Evolutionary conservation across 2,329 filamentous ascomycete species (phyloP), one percentile per base, ranked within the genome.

Genomic region (Apiospora malaysiana): DNA sequence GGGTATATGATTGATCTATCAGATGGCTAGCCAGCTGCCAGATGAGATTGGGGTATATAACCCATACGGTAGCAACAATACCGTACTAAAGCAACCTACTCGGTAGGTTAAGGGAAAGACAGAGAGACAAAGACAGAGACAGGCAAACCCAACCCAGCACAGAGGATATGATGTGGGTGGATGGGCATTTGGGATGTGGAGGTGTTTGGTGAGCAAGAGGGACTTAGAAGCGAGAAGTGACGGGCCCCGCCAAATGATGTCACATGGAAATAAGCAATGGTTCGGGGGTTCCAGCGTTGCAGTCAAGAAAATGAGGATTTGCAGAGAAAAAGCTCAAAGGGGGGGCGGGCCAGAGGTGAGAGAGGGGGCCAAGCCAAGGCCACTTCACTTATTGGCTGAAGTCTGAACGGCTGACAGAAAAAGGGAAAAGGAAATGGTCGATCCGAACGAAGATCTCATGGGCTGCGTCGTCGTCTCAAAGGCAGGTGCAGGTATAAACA

Each of bases 251-350:
- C 56, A 23, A 18, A 63, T 63, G 56, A 63, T 63, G 56, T 63
- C 56, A 63, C 56, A 37, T 63, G 56, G 56, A 18, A 63, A 63
- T 40, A 63, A 63, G 56, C 56, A 63, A 63, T 32, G 56, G 27
- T 63, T 63, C 56, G 56, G 56, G n/a, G 56, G 56, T 23, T 63
- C 56, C 56, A 63, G 56, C n/a, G 65, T 67, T 45, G 25, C 65
- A 67, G 16, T 25, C n/a, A 27, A 66, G 40, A 67, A 67, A 46
- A 67, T 67, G 65, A 67, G 40, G 56, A 63, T 63, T 63, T 9
- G 32, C 56, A 63, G 16, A 40, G 56, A 63, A 63, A 8, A 59
- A 59, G 51, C 51, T 27, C 16, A 59, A 59, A 37, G 51, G 51
- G 25, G 51, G 51, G 25, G 16, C 46, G 51, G 16, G 51, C 51